phyloP scores from a whole-genome alignment of 1,284 basidiomycete species.

The Irpex rosettiformis region DNA sequence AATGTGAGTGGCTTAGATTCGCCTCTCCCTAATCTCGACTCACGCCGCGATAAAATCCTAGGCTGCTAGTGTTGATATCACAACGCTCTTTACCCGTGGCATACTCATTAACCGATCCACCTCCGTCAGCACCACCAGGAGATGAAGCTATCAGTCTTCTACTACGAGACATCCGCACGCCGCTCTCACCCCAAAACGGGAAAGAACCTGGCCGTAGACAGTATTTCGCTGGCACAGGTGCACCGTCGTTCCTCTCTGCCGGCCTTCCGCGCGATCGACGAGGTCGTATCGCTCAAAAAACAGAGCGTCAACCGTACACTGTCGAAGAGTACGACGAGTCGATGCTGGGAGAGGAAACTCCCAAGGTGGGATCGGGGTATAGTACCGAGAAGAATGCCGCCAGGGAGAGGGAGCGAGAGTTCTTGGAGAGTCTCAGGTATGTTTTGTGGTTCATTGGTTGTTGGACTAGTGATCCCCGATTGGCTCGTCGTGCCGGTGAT shows the following conservation, averaged over 20 bases:
- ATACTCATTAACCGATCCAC: constrained; percentile 49
- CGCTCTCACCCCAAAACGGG: constrained; percentile 31
- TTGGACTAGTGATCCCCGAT: neutral
- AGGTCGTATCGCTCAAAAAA: constrained; percentile 65
- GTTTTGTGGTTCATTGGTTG: constrained; percentile 13
- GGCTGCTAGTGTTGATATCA: constrained; percentile 69
- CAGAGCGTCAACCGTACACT: constrained; percentile 20
- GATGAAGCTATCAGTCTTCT: constrained; percentile 65
- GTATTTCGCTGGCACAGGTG: constrained; percentile 33
- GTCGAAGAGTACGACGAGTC: constrained; percentile 30
- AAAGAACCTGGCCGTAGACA: constrained; percentile 19
- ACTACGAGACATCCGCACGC: constrained; percentile 52
- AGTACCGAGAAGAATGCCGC: constrained; percentile 32
- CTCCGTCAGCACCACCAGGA: constrained; percentile 50
- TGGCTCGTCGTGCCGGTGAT: neutral
- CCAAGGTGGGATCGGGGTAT: constrained; percentile 31
- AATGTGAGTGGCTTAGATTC: constrained; percentile 47
- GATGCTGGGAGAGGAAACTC: constrained; percentile 47
- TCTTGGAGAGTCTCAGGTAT: constrained; percentile 54
- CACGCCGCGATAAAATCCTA: too few species aligned
- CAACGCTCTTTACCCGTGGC: constrained; percentile 50
- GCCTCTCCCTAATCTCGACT: neutral
- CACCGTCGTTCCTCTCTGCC: constrained; percentile 68
- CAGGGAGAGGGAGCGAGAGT: constrained; percentile 46
- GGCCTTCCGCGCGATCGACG: constrained; percentile 71